Evolutionary conservation across 192 early-diverging fungal genomes (phyloP).

Genomic region (Thamnidium elegans): DNA sequence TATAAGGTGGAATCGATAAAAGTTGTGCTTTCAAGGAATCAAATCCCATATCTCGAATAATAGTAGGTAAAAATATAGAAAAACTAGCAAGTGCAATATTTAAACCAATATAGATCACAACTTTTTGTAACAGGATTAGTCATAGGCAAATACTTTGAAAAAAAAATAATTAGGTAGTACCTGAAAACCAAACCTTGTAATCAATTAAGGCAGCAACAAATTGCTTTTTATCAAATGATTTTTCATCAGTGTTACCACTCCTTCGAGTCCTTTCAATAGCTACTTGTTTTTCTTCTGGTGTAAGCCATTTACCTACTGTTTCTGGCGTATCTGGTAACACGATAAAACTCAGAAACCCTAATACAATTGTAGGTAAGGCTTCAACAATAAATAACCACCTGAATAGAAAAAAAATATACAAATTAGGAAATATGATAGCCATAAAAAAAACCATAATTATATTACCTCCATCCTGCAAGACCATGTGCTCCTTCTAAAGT

Average conservation of each 20-base stretch:
- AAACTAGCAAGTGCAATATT: constrained; percentile 53
- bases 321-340: constrained; percentile 55
- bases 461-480: constrained; percentile 56
- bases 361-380: constrained; percentile 56
- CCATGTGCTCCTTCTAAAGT: constrained; percentile 46
- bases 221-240: constrained; percentile 26
- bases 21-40: constrained; percentile 19
- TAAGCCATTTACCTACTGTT: constrained; percentile 26
- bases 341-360: constrained; percentile 54
- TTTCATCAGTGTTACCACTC: constrained; percentile 26
- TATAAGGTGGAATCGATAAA: constrained; percentile 19
- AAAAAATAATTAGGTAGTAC: constrained; percentile 1
- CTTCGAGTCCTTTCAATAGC: constrained; percentile 34
- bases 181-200: constrained; percentile 28
- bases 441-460: constrained; percentile 2
- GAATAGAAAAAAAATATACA: background rate
- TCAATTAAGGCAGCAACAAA: constrained; percentile 38
- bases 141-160: background rate
- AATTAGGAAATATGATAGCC: too few relatives aligned
- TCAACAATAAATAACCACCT: constrained; percentile 72
- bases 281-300: constrained; percentile 34
- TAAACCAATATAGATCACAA: constrained; percentile 36
- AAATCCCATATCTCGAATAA: constrained; percentile 43
- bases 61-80: constrained; percentile 48
- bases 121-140: constrained; percentile 2